Percentiles rank a stretch among this genome's conserved stretches.
Evolutionary conservation across 2,329 filamentous ascomycete species (phyloP).

Genomic region (Cylindrodendrum hubeiense): DNA sequence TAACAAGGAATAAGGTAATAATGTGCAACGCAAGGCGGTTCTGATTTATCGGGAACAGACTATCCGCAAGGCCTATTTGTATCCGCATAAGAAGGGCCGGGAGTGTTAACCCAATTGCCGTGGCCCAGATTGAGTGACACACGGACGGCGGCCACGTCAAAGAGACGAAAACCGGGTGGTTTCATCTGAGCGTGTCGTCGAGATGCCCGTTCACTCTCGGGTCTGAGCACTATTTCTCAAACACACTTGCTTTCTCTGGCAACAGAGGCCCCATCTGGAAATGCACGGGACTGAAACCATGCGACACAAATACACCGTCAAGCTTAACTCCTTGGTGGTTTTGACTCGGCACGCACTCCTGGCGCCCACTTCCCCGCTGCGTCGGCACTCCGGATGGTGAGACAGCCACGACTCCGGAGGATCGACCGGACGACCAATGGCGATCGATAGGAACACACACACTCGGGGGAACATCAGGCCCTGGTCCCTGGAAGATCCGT

Average conservation of each 20-base stretch:
- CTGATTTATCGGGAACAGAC: not conserved
- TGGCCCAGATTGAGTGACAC: not conserved
- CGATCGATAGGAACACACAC: not conserved
- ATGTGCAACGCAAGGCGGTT: not conserved
- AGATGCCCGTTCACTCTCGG: not conserved
- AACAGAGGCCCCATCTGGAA: not conserved
- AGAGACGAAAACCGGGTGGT: not conserved
- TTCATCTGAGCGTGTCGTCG: not conserved
- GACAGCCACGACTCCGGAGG: slow-evolving; percentile 16
- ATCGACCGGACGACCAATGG: slow-evolving; percentile 14
- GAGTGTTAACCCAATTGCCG: not conserved
- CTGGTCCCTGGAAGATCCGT: slow-evolving; percentile 13
- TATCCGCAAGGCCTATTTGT: not conserved
- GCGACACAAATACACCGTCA: not conserved
- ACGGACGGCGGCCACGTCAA: not conserved
- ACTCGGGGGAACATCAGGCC: not conserved
- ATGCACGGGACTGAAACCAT: not conserved
- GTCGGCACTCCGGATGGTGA: slow-evolving; percentile 15
- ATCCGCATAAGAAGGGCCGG: not conserved
- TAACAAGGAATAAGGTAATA: not conserved
- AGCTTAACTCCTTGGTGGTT: not conserved
- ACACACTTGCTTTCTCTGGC: not conserved
- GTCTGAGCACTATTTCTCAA: slow-evolving; percentile 10
- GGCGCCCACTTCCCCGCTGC: not conserved
- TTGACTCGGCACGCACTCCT: not conserved